These are phyloP conservation scores for Rosellinia necatrix DNA, from an alignment of 2,329 filamentous ascomycete genomes.

Conservation along the genomic window DNA sequence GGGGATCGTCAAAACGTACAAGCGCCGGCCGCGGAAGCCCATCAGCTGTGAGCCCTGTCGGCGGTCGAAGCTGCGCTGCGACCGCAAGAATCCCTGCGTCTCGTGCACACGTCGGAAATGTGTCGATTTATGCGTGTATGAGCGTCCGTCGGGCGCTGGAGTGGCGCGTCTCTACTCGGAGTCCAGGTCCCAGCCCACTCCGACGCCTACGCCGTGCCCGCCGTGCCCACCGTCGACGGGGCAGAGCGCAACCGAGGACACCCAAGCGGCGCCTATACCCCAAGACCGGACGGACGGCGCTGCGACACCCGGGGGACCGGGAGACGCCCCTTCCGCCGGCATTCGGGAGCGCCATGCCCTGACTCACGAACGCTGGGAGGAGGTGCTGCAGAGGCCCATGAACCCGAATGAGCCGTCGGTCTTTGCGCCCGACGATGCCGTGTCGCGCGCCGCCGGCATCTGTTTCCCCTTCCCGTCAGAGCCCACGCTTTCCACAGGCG, in stretches of 20 bases:
- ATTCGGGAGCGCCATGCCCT: slow-evolving; percentile 10
- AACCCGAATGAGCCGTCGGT: slow-evolving; percentile 16
- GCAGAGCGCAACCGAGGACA: background rate
- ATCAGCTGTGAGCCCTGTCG: slow-evolving; percentile 21
- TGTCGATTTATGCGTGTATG: slow-evolving; percentile 15
- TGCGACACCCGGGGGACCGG: background rate
- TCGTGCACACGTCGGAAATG: slow-evolving; percentile 16
- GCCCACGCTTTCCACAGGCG: slow-evolving; percentile 6
- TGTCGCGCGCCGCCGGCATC: background rate
- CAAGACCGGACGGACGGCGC: background rate
- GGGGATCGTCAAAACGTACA: slow-evolving; percentile 18
- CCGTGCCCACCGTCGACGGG: background rate
- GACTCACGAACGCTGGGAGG: slow-evolving; percentile 21
- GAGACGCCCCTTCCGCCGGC: background rate
- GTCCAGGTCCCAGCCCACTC: no score
- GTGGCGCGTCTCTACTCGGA: no score
- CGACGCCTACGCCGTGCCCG: no score
- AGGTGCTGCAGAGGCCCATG: slow-evolving; percentile 18
- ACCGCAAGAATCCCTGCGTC: slow-evolving; percentile 14
- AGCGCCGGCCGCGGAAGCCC: slow-evolving; percentile 13
- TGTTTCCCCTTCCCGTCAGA: slow-evolving; percentile 14
- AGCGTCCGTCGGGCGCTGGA: background rate
- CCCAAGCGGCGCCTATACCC: background rate
- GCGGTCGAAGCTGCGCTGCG: slow-evolving; percentile 19
- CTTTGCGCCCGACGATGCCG: slow-evolving; percentile 6